Base-by-base conservation (phyloP, 495 filamentous ascomycete species). In the Baudoinia panamericana region DNA sequence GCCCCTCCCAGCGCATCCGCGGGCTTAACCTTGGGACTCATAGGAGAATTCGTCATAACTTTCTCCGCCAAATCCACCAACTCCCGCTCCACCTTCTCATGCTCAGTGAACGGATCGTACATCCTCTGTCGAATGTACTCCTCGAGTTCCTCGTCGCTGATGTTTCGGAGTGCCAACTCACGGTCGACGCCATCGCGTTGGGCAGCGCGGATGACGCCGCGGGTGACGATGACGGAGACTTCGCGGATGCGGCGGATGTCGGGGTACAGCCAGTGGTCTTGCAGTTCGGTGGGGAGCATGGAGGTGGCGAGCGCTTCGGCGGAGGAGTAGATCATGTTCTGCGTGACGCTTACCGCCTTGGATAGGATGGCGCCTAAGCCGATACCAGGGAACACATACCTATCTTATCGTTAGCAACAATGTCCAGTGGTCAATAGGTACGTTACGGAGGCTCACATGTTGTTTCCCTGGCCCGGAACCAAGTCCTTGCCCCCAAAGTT, bases 341-440 rank as follows among this genome's bases (percentile, higher is more conserved):
- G 85, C 24, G 90, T 95, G 46, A 97, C 74, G 51, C 76, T 76
- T 55, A 80, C 79, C 30, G 84, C 71, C 67, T 93, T 88, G 67
- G 76, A 78, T 27, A 97, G 78, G 55, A 97, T 94, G 45, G 88
- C 84, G 42, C 86, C 90, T 23, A 96, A 75, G 25, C 90, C 90
- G 46, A 97, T 86, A 55, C 90, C 90, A 2, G 90, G 90, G 76
- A 97, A 97, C 33, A 97, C 85, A 52, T 95, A 97, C 67, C 82
- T n/a, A n/a, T n/a, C n/a, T n/a, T n/a, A n/a, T n/a, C n/a, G n/a
- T n/a, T n/a, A n/a, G n/a, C n/a, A n/a, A n/a, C n/a, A n/a, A n/a
- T n/a, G 34, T 8, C 8, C 29, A n/a, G 19, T 36, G 34, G 38
- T 27, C 18, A 19, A 22, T 11, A 20, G n/a, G n/a, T n/a, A n/a